Conservation (phyloP, 345 rosid species). For the Firmiana major region DNA sequence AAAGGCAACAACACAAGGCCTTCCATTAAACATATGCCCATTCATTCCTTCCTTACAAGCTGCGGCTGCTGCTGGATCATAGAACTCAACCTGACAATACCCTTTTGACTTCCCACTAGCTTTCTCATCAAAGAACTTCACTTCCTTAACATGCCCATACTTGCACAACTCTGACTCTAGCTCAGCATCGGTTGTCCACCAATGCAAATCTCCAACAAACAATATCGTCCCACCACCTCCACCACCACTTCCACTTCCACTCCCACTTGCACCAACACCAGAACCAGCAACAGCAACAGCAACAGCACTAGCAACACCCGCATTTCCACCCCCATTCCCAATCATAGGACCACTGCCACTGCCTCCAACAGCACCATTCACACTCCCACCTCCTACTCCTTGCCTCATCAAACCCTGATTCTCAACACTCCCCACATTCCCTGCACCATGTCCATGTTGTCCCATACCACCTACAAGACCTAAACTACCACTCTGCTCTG, state of each 20-base stretch:
- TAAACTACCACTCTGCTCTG: neutral
- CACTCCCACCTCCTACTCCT: neutral
- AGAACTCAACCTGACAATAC: neutral
- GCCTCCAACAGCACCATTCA: neutral
- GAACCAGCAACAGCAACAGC: too few species aligned
- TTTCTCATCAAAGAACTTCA: neutral
- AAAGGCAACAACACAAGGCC: neutral
- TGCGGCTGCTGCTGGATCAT: neutral
- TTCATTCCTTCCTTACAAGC: neutral
- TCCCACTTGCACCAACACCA: too few species aligned
- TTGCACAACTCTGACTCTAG: neutral
- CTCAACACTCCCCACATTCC: neutral
- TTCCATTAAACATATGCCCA: neutral
- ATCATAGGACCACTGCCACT: neutral
- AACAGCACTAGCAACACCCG: neutral
- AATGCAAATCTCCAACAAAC: neutral
- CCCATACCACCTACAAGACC: neutral
- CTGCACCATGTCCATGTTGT: neutral
- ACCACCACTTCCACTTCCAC: neutral
- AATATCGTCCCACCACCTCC: slow-evolving; percentile 10
- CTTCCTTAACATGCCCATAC: neutral
- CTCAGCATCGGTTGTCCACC: neutral
- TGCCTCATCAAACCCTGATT: neutral
- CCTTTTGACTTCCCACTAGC: neutral
- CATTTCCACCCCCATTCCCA: slow-evolving; percentile 10